Base-by-base conservation (phyloP, 225 moss, liverwort and hornwort species). In the Physcomitrium patens region DNA sequence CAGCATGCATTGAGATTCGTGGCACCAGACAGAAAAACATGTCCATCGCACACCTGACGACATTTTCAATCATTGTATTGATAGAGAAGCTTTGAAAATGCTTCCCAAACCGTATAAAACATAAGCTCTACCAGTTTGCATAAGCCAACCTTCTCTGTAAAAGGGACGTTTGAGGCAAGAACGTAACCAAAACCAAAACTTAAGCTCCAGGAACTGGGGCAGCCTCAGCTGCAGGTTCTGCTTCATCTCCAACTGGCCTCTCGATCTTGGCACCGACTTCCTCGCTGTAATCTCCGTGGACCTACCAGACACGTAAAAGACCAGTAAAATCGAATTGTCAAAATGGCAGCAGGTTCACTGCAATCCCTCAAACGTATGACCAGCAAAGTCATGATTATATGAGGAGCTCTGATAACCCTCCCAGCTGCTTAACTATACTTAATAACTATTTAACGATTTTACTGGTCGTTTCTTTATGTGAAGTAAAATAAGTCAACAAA, bases 241-340 rank as follows among this genome's bases (percentile, higher is more conserved):
- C 67, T 18, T 66, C 65, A 27, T 71, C 71, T 65, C 78, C 71
- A 1, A 71, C 71, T 5, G 71, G 78, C 14, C 71, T 18, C 20
- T 71, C 78, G 55, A 71, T 72, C 65, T 78, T 78, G 26, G 78
- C 72, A 59, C 78, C 71, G 47, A 78, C 78, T 31, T 78, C 71
- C 54, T 78, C 63, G 11, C 54, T 78, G 63, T 78, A 78, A 52
- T 78, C 71, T 17, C 71, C 71, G 1, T 78, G 71, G 1, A 78
- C 77, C 70, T 78, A 53, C 8, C 23, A 22, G 42, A 64, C 72
- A 54, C 1, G 20, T 11, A 0, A 11, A 22, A 17, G 23, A 24
- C 54, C n/a, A n/a, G n/a, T n/a, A n/a, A n/a, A n/a, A n/a, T n/a
- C 54, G 5, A 24, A 63, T 24, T 26, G 26, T 44, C 53, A 77